phyloP scores from a whole-genome alignment of 1,139 yeast genomes.

The Hyphopichia wangnamkhiaoensis region DNA sequence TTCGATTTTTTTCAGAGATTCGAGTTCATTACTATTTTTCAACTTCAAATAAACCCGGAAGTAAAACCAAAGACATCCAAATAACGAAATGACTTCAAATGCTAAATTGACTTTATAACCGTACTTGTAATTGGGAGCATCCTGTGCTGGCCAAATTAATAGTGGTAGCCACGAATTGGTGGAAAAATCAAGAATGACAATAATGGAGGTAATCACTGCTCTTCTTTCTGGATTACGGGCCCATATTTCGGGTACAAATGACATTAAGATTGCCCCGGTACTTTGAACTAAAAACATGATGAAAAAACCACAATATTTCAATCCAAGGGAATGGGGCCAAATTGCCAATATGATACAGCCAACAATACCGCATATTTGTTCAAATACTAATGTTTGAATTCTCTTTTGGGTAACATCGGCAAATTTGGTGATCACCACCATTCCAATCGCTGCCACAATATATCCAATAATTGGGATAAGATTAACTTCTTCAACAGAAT shows the following conservation, averaged over 20 bases:
- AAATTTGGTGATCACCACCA: conserved; percentile 37
- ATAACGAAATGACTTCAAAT: conserved; percentile 2
- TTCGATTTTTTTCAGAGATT: conserved; percentile 2
- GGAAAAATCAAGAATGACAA: conserved; percentile 25
- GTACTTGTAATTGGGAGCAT: conserved; percentile 3
- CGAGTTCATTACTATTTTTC: conserved; percentile 1
- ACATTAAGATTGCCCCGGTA: conserved; percentile 25
- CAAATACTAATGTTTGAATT: conserved; percentile 45
- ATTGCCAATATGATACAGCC: conserved; percentile 20
- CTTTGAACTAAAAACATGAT: conserved; percentile 28
- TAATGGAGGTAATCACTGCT: conserved; percentile 19
- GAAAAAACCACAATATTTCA: conserved; percentile 18
- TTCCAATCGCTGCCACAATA: conserved; percentile 39
- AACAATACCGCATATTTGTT: conserved; percentile 34
- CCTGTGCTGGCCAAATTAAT: conserved; percentile 2
- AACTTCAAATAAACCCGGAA: conserved; percentile 2
- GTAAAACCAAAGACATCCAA: conserved; percentile 4
- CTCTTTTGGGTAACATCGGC: conserved; percentile 43
- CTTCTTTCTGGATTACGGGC: conserved; percentile 27
- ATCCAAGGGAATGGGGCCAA: conserved; percentile 24
- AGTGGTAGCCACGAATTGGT: conserved; percentile 24
- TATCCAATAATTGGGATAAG: conserved; percentile 18
- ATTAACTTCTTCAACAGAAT: conserved; percentile 17
- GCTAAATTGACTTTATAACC: conserved; percentile 5
- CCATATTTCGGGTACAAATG: conserved; percentile 7